Percentiles rank a stretch among this genome's conserved stretches.
Evolutionary conservation across 441 rosid species (phyloP).

Genomic region (Pelargonium fulgidum): DNA sequence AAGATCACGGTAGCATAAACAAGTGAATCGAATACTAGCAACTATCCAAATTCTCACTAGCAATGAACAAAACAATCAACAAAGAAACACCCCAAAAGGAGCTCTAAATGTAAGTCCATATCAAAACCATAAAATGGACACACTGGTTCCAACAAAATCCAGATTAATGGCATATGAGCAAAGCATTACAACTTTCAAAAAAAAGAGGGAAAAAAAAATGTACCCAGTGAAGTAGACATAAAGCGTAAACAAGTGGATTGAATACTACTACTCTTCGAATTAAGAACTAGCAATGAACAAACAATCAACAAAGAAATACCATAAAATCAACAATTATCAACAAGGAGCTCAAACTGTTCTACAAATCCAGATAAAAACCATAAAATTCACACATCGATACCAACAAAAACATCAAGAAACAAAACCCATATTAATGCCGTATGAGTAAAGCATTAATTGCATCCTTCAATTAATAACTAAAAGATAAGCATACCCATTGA

Average conservation of each 20-base stretch:
- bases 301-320: background rate
- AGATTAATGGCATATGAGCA: too few relatives aligned
- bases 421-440: too few relatives aligned
- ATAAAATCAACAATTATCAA: background rate
- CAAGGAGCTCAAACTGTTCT: background rate
- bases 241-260: background rate
- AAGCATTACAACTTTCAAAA: too few relatives aligned
- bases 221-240: background rate
- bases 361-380: too few relatives aligned
- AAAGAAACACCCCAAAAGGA: background rate
- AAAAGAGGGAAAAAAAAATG: too few relatives aligned
- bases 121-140: background rate
- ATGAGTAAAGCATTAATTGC: too few relatives aligned
- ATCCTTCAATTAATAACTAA: too few relatives aligned
- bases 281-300: background rate
- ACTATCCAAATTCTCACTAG: background rate
- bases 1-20: background rate
- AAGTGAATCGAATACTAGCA: background rate
- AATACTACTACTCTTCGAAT: background rate
- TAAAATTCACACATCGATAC: too few relatives aligned
- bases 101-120: background rate
- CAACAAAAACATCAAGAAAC: too few relatives aligned
- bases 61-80: background rate
- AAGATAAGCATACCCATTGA: background rate
- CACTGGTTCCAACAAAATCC: too few relatives aligned